Base-by-base conservation (phyloP, 2,329 filamentous ascomycete genomes). In the Apiospora arundinis region DNA sequence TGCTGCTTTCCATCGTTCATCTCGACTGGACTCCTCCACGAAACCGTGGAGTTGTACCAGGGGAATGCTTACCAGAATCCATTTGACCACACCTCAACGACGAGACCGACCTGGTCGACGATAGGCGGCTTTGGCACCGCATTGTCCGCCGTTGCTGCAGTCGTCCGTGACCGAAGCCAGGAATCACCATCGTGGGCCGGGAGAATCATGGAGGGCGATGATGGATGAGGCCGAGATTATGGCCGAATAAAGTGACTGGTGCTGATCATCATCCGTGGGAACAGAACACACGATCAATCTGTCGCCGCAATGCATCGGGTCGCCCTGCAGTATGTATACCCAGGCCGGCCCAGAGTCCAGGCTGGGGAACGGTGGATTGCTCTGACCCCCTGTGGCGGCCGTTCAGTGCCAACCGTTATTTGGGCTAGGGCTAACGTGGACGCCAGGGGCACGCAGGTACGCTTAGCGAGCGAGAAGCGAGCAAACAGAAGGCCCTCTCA, bases 371-470 rank as follows among this genome's bases (percentile, higher is more conserved):
- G 56, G 18, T 63, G 56, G 56, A 9, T 63, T 63, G 56, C 56
- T 40, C 11, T 63, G 56, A 63, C 56, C 56, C 56, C 56, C 56
- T 63, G 56, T 63, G 56, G 56, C 56, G 56, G 56, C 56, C 32
- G 9, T 40, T 32, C 28, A 63, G 28, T 60, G 21, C 18, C 56
- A 63, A 63, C 56, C 32, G 28, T 63, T 63, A 63, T 63, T 63
- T 63, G 28, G 56, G 56, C 56, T 63, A 63, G 32, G 8, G 32
- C 56, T 63, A 63, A 63, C 18, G 28, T 63, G 56, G 56, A 63
- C 56, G 56, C 56, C 56, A 37, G 32, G 56, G 56, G 56, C 56
- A n/a, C 56, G 32, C 56, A 63, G 56, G 56, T n/a, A 63, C 9
- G 56, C 42, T 40, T 63, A 63, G 32, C 56, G 56, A 63, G 56